phyloP scores from a whole-genome alignment of 768 basidiomycete genomes.

The Strobilomyces dryophilus region DNA sequence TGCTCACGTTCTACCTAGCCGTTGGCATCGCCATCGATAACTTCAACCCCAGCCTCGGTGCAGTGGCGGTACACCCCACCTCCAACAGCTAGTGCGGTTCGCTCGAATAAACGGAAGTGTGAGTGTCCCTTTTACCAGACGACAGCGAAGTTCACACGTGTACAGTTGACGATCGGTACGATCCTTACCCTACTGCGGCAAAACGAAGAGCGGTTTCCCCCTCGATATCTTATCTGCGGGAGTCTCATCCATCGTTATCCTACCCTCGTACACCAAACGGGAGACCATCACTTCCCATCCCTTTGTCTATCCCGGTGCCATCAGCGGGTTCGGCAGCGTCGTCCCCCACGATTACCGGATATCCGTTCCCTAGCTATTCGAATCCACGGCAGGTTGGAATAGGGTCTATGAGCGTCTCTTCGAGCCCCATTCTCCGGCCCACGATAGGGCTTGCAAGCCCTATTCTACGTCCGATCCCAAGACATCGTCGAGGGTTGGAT shows the following conservation, averaged over 20 bases:
- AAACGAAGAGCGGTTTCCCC: slow-evolving; percentile 85
- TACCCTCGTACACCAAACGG: slow-evolving; percentile 44
- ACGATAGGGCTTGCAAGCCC: slow-evolving; percentile 73
- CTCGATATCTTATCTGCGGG: slow-evolving; percentile 64
- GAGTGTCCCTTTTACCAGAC: slow-evolving; percentile 12
- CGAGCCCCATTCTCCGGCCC: slow-evolving; percentile 72
- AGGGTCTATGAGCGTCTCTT: slow-evolving; percentile 52
- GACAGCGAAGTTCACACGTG: slow-evolving; percentile 7
- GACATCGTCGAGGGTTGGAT: slow-evolving; percentile 46
- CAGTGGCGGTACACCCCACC: slow-evolving; percentile 85
- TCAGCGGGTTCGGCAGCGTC: slow-evolving; percentile 61
- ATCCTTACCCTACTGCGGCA: slow-evolving; percentile 73
- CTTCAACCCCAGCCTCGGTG: slow-evolving; percentile 47
- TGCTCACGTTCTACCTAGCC: slow-evolving; percentile 34
- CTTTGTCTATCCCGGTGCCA: slow-evolving; percentile 57
- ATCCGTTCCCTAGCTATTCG: slow-evolving; percentile 41
- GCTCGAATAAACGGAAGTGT: slow-evolving; percentile 83
- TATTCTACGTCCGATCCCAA: slow-evolving; percentile 63
- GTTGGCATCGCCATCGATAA: slow-evolving; percentile 59
- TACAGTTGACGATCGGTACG: slow-evolving; percentile 78
- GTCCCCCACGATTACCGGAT: slow-evolving; percentile 64
- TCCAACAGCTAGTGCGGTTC: slow-evolving; percentile 70
- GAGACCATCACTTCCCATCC: slow-evolving; percentile 65
- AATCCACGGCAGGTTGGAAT: slow-evolving; percentile 29
- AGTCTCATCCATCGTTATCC: slow-evolving; percentile 49